Evolutionary conservation across 208 protist species (phyloP).

Genomic region (Leishmania arabica): DNA sequence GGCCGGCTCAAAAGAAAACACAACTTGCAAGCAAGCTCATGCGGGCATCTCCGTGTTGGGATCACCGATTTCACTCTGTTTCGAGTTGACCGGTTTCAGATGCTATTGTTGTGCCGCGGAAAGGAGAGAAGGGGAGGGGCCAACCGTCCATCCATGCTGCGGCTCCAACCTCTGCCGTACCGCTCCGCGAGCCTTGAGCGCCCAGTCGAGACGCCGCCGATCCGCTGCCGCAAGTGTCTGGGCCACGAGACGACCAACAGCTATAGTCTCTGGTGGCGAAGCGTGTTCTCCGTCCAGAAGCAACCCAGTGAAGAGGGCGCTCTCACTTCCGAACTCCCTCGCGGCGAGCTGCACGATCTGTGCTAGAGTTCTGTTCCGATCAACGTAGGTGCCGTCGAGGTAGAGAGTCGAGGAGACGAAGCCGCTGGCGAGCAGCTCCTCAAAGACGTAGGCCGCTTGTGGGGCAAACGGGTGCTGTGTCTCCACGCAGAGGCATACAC

Average conservation of each 20-base stretch:
- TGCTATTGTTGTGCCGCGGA: background rate
- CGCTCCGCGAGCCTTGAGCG: constrained; percentile 14
- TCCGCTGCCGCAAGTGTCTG: constrained; percentile 10
- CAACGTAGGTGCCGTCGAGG: constrained; percentile 34
- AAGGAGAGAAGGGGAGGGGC: background rate
- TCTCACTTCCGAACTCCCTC: constrained; percentile 37
- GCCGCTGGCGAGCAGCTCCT: constrained; percentile 35
- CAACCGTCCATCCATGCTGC: constrained; percentile 17
- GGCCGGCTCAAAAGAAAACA: too few species aligned
- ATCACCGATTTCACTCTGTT: background rate
- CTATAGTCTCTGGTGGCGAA: background rate
- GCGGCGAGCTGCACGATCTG: constrained; percentile 15
- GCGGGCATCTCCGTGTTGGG: background rate
- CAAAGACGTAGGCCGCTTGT: constrained; percentile 45
- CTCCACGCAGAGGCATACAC: constrained; percentile 30
- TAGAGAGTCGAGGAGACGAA: constrained; percentile 24
- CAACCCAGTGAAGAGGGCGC: constrained; percentile 14
- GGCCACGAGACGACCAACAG: background rate
- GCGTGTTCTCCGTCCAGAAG: background rate
- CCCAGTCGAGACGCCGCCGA: constrained; percentile 27
- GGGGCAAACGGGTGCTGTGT: constrained; percentile 29
- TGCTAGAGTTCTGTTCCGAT: constrained; percentile 25
- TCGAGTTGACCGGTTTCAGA: background rate
- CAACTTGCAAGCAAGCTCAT: background rate
- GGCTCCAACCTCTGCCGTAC: background rate